Evolutionary conservation across 441 rosid species (phyloP).

Genomic region (Viola pubescens): DNA sequence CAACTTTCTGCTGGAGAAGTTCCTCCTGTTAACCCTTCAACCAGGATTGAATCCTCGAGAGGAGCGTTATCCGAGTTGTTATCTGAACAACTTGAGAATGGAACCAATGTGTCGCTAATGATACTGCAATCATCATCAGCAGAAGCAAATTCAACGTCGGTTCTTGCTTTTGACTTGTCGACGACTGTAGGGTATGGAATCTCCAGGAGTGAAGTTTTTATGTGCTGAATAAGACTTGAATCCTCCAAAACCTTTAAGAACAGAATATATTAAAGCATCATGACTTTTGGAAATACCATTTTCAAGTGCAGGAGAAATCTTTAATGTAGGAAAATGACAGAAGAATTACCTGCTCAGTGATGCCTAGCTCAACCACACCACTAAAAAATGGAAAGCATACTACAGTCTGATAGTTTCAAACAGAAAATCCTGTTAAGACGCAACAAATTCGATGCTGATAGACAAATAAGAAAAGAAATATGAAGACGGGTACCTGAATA

Average conservation of each 20-base stretch:
- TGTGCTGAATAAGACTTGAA: slow-evolving; percentile 45
- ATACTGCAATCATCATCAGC: slow-evolving; percentile 29
- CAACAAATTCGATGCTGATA: too few relatives aligned
- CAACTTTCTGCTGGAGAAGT: slow-evolving; percentile 69
- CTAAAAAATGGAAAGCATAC: slow-evolving; percentile 75
- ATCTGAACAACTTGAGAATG: slow-evolving; percentile 28
- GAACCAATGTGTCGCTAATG: slow-evolving; percentile 25
- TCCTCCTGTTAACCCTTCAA: slow-evolving; percentile 38
- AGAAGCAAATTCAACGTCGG: slow-evolving; percentile 22
- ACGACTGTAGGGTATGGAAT: slow-evolving; percentile 32
- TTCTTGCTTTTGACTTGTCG: slow-evolving; percentile 23
- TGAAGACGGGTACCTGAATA: slow-evolving; percentile 56
- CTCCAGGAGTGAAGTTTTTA: slow-evolving; percentile 54
- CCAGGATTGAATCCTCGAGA: slow-evolving; percentile 29
- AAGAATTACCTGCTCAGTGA: slow-evolving; percentile 59
- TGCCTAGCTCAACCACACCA: slow-evolving; percentile 85
- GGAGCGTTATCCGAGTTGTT: slow-evolving; percentile 37
- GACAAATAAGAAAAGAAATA: neutral
- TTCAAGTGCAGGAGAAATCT: neutral
- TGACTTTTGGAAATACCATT: neutral
- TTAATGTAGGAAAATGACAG: neutral
- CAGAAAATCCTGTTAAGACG: slow-evolving; percentile 2
- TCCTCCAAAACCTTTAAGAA: slow-evolving; percentile 67
- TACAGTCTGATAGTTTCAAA: slow-evolving; percentile 52
- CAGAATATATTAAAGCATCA: slow-evolving; percentile 5